Percentiles rank a stretch among this genome's conserved stretches.
Evolutionary conservation across 1,139 yeast species (phyloP).

Genomic region (Geotrichum armillariae): DNA sequence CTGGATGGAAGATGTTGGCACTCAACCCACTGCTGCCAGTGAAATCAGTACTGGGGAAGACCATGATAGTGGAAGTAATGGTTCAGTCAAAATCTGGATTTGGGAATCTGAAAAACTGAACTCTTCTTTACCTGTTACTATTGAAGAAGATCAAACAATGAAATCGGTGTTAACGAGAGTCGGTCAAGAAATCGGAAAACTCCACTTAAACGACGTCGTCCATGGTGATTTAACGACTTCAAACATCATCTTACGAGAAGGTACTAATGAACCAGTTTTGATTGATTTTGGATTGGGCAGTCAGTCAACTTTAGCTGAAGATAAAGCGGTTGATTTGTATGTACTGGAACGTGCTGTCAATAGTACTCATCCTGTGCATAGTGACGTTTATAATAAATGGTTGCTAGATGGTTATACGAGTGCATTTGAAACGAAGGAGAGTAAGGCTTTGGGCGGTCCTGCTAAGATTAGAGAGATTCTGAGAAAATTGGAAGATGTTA

Average conservation of each 20-base stretch:
- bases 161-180: constrained; percentile 42
- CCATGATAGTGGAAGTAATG: constrained; percentile 27
- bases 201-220: constrained; percentile 76
- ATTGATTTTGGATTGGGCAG: constrained; percentile 90
- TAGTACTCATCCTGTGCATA: constrained; percentile 82
- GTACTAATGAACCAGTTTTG: constrained; percentile 49
- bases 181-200: constrained; percentile 67
- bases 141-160: constrained; percentile 31
- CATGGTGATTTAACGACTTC: constrained; percentile 97
- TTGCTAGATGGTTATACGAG: constrained; percentile 67
- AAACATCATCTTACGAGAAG: constrained; percentile 57
- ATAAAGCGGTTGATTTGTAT: constrained; percentile 93
- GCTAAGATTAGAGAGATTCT: constrained; percentile 52
- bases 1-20: constrained; percentile 79
- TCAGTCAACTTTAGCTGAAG: constrained; percentile 78
- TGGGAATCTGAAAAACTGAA: constrained; percentile 38
- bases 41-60: constrained; percentile 5
- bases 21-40: constrained; percentile 34
- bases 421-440: constrained; percentile 24
- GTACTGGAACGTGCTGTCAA: constrained; percentile 89
- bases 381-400: constrained; percentile 67
- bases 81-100: constrained; percentile 40
- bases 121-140: constrained; percentile 19
- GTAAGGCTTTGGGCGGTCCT: constrained; percentile 32
- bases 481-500: constrained; percentile 73